Conservation (phyloP, 495 filamentous ascomycete species). For the Parathielavia appendiculata region DNA sequence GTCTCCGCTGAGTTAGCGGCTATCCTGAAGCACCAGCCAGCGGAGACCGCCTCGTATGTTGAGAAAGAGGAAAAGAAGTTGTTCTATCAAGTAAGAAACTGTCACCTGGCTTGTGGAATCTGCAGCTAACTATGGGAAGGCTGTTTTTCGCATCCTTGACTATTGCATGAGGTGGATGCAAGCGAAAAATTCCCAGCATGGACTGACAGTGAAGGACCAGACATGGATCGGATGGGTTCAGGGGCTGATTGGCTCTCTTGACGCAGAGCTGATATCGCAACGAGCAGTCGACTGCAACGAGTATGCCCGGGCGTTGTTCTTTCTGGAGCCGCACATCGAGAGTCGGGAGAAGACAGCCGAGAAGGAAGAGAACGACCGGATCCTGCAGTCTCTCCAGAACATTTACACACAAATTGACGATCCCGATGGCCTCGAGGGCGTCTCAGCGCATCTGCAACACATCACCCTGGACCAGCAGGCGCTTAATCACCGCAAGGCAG, state of each 20-base stretch:
- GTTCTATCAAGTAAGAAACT: slow-evolving; percentile 70
- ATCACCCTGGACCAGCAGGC: slow-evolving; percentile 88
- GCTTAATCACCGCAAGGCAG: slow-evolving; percentile 83
- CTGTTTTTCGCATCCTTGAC: slow-evolving; percentile 84
- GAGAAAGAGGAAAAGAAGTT: slow-evolving; percentile 66
- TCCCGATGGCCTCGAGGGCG: slow-evolving; percentile 91
- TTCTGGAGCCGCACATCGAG: slow-evolving; percentile 85
- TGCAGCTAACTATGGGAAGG: slow-evolving; percentile 45
- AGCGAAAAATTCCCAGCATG: slow-evolving; percentile 46
- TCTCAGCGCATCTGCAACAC: slow-evolving; percentile 75
- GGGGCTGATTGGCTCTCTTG: slow-evolving; percentile 57
- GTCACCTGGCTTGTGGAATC: not conserved
- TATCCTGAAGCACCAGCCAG: slow-evolving; percentile 59
- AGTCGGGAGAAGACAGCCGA: slow-evolving; percentile 47
- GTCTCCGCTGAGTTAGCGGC: slow-evolving; percentile 64
- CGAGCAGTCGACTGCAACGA: slow-evolving; percentile 89
- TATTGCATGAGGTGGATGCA: slow-evolving; percentile 88
- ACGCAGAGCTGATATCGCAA: slow-evolving; percentile 75
- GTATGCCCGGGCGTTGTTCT: slow-evolving; percentile 84
- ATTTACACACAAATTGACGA: slow-evolving; percentile 98
- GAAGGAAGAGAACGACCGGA: slow-evolving; percentile 42
- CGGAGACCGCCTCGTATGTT: slow-evolving; percentile 46
- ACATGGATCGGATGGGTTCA: slow-evolving; percentile 35
- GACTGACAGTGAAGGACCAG: slow-evolving; percentile 35
- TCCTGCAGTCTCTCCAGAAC: slow-evolving; percentile 75